Evolutionary conservation across 768 basidiomycete genomes (phyloP).

Genomic region (Mycena venus): DNA sequence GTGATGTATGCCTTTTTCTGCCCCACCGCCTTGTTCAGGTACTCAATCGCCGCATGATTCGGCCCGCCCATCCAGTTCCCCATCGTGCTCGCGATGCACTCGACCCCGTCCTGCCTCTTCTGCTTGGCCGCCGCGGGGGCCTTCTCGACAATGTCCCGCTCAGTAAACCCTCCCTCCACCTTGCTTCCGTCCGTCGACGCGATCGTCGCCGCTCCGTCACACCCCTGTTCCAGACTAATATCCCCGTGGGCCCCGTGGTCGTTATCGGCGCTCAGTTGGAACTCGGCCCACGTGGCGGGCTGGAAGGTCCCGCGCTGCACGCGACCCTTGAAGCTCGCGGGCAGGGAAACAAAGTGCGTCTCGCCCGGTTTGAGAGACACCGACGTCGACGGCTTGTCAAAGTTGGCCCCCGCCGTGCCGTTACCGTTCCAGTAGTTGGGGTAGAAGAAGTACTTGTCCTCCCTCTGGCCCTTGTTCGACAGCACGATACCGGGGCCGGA

Average conservation of each 20-base stretch:
- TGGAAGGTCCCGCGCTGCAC: slow-evolving; percentile 4
- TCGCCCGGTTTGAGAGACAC: background rate
- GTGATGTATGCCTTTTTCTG: slow-evolving; percentile 1
- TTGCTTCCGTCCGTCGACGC: slow-evolving; percentile 6
- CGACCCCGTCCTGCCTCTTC: slow-evolving; percentile 4
- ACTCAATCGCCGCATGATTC: background rate
- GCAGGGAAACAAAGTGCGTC: slow-evolving; percentile 7
- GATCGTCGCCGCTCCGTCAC: slow-evolving; percentile 9
- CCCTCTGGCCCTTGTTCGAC: background rate
- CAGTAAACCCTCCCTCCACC: slow-evolving; percentile 4
- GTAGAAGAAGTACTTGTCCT: slow-evolving; percentile 5
- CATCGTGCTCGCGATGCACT: slow-evolving; percentile 4
- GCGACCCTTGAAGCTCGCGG: slow-evolving; percentile 1
- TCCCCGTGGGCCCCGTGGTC: slow-evolving; percentile 9
- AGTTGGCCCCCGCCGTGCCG: slow-evolving; percentile 2
- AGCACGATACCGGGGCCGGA: background rate
- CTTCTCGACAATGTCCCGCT: background rate
- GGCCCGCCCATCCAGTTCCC: slow-evolving; percentile 8
- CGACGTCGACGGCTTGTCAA: slow-evolving; percentile 6
- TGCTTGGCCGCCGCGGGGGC: slow-evolving; percentile 7
- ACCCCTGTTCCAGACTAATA: slow-evolving; percentile 4
- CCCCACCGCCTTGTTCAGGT: slow-evolving; percentile 2
- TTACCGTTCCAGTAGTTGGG: slow-evolving; percentile 9
- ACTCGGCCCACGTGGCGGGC: slow-evolving; percentile 10
- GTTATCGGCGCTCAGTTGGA: slow-evolving; percentile 4